Conservation (phyloP, 2,329 filamentous ascomycete species). For the Arthrobotrys sphaeroides region DNA sequence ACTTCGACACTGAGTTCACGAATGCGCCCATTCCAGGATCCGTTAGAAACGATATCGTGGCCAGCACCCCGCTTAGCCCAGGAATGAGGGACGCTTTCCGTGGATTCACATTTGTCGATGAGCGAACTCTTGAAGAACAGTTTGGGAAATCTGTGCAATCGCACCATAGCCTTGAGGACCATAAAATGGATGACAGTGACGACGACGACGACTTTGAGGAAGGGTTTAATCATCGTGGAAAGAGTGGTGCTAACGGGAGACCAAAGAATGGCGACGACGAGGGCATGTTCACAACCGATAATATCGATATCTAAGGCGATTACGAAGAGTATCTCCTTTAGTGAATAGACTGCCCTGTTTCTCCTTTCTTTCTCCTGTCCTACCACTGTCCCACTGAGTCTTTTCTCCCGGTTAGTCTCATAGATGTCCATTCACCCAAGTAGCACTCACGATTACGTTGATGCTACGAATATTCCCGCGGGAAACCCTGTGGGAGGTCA, state of each 20-base stretch:
- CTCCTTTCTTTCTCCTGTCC: background rate
- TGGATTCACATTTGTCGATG: constrained; percentile 98
- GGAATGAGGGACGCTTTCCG: constrained; percentile 98
- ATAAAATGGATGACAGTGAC: constrained; percentile 60
- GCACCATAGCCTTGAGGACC: constrained; percentile 68
- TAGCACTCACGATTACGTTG: background rate
- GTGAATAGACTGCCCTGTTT: background rate
- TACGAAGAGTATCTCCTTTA: constrained; percentile 3
- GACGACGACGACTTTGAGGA: constrained; percentile 62
- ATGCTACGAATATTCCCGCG: constrained; percentile 1
- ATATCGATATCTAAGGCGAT: constrained; percentile 70
- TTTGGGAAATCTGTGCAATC: constrained; percentile 72
- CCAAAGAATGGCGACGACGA: constrained; percentile 71
- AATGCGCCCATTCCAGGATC: constrained; percentile 89
- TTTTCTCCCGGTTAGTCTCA: background rate
- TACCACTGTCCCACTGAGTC: background rate
- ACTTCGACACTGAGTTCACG: constrained; percentile 98
- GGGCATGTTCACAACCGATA: constrained; percentile 70
- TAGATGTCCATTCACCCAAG: background rate
- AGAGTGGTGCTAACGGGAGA: constrained; percentile 67
- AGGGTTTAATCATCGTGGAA: constrained; percentile 63
- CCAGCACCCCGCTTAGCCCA: constrained; percentile 90
- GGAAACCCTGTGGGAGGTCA: background rate
- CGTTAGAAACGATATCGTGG: constrained; percentile 79
- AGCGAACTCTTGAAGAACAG: constrained; percentile 90